Conservation (phyloP, 108 stramenopile species). For the Nitzschia sp. region DNA sequence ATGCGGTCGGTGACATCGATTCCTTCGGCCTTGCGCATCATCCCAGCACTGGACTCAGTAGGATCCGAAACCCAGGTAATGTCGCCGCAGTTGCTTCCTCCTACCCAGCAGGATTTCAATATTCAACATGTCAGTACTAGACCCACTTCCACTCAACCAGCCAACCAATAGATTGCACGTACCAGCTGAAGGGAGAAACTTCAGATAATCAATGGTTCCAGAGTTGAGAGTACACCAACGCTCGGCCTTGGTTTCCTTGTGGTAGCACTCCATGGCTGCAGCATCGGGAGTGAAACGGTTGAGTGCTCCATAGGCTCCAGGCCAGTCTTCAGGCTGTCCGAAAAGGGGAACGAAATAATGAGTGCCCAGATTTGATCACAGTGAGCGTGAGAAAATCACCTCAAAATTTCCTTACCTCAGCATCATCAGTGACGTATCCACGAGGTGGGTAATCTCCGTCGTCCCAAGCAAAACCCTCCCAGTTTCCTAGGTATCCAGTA, state of each 20-base stretch:
- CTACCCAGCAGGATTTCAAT: too few relatives aligned
- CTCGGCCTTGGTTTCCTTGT: neutral
- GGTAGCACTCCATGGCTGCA: neutral
- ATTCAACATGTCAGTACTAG: too few relatives aligned
- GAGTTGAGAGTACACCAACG: constrained; percentile 7
- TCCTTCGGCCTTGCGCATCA: neutral
- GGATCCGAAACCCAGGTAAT: neutral
- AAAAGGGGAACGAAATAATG: too few relatives aligned
- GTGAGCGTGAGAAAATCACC: too few relatives aligned
- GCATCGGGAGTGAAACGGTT: constrained; percentile 6
- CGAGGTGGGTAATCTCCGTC: neutral
- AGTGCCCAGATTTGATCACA: too few relatives aligned
- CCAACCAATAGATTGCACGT: too few relatives aligned
- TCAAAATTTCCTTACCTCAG: neutral
- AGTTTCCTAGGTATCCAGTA: constrained; percentile 1
- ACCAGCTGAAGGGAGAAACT: neutral
- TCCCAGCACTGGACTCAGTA: neutral
- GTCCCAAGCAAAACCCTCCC: constrained; percentile 8
- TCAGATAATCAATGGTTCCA: constrained; percentile 2
- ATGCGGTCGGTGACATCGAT: neutral
- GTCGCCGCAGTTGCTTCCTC: constrained; percentile 3
- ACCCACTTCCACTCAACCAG: too few relatives aligned
- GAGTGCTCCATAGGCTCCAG: neutral
- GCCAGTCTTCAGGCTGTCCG: neutral
- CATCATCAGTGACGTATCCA: constrained; percentile 4